Conservation (phyloP, 108 stramenopile genomes). For the Parietichytrium sp. region DNA sequence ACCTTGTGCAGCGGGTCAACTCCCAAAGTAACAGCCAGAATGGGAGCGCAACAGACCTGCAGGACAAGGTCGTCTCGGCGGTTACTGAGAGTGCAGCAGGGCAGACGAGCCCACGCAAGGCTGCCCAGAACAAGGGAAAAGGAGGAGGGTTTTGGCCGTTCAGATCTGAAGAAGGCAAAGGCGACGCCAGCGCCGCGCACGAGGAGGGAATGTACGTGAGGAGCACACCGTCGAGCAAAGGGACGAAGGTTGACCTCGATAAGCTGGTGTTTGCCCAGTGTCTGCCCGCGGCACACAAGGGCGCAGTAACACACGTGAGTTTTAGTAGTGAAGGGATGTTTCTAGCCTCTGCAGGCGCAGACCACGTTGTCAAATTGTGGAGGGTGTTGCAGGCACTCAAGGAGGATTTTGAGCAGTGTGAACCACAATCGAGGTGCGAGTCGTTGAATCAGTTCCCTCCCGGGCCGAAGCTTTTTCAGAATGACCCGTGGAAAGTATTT, state of each 20-base stretch:
- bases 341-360: not conserved
- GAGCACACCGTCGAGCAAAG: too few species aligned
- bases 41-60: too few species aligned
- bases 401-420: slow-evolving; percentile 12
- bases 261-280: slow-evolving; percentile 23
- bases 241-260: slow-evolving; percentile 25
- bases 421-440: not conserved
- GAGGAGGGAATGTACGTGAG: too few species aligned
- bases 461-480: slow-evolving; percentile 14
- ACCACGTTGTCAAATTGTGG: not conserved
- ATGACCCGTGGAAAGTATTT: slow-evolving; percentile 13
- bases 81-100: too few species aligned
- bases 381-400: not conserved
- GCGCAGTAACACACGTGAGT: not conserved
- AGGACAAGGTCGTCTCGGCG: too few species aligned
- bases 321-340: slow-evolving; percentile 29
- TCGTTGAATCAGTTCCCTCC: not conserved
- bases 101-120: too few species aligned
- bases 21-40: too few species aligned
- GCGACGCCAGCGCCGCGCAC: too few species aligned
- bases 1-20: too few species aligned
- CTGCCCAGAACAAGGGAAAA: too few species aligned
- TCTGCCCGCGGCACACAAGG: not conserved
- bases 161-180: too few species aligned
- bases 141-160: too few species aligned